Base-by-base conservation (phyloP, 441 rosid genomes). In the Brassica balearica region DNA sequence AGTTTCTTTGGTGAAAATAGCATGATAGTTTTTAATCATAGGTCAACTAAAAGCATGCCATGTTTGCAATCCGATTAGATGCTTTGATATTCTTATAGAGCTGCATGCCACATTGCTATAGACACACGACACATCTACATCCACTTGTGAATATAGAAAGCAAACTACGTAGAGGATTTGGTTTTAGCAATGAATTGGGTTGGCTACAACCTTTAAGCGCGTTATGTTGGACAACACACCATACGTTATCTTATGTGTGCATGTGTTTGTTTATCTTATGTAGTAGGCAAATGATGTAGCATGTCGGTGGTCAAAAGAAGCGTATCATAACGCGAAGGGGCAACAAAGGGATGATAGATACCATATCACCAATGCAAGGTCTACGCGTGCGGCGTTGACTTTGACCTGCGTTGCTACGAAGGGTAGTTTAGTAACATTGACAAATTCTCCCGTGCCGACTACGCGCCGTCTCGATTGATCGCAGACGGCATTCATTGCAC, bases 391-490 rank as follows among this genome's bases (percentile, higher is more conserved):
- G 43, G 19, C 14, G 72, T 66, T 61, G 34, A 61, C 65, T 8
- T 23, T 32, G 14, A 32, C 70, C 8, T 62, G 27, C 1, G 58
- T 22, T 22, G 5, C 8, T 2, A 3, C 8, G 0, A 46, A 51
- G 70, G 80, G 65, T 69, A 9, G 5, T 51, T 62, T 11, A 1
- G 75, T 69, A 69, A 62, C n/a, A 62, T 48, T 0, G 0, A 2
- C 4, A 27, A 19, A 0, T 9, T 0, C 5, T 32, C 29, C 34
- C 69, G 69, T 76, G 69, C 41, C 6, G 5, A 10, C 3, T 25
- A 38, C 48, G 67, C 78, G 72, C 67, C 78, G 74, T 68, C 55
- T 74, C 25, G 53, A 22, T 11, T 68, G 29, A 27, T 32, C 75
- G 8, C 32, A 63, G 19, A 62, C 63, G 69, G 55, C 79, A 15